Percentiles rank a stretch among this genome's conserved stretches.
Evolutionary conservation across 1,284 basidiomycete species (phyloP).

Genomic region (Coriolopsis trogii): DNA sequence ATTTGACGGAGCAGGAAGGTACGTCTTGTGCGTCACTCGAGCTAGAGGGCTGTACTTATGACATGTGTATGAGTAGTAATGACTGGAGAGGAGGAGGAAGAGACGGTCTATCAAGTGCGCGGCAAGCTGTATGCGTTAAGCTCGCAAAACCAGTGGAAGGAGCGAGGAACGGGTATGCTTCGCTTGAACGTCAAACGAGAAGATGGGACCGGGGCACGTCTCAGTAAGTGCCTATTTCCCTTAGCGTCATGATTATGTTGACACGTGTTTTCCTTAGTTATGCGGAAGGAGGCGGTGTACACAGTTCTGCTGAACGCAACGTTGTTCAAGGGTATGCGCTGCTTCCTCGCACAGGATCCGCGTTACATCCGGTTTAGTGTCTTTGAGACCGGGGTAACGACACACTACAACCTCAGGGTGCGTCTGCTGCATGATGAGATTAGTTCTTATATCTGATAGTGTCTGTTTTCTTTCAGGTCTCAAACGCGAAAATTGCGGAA

Average conservation of each 20-base stretch:
- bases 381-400: slow-evolving; percentile 65
- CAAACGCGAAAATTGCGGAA: slow-evolving; percentile 37
- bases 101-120: slow-evolving; percentile 82
- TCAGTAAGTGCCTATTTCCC: slow-evolving; percentile 52
- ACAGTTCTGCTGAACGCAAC: slow-evolving; percentile 84
- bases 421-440: slow-evolving; percentile 29
- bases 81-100: slow-evolving; percentile 93
- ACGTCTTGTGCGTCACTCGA: slow-evolving; percentile 37
- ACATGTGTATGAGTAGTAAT: too few relatives aligned
- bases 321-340: slow-evolving; percentile 87
- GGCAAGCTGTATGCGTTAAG: slow-evolving; percentile 84
- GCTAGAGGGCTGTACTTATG: too few relatives aligned
- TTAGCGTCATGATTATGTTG: background rate
- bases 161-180: slow-evolving; percentile 83
- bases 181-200: slow-evolving; percentile 77
- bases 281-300: slow-evolving; percentile 94
- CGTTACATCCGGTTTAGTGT: slow-evolving; percentile 80
- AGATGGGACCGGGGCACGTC: slow-evolving; percentile 73
- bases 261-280: slow-evolving; percentile 64
- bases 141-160: slow-evolving; percentile 78
- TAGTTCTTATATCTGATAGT: background rate
- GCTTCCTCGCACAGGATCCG: slow-evolving; percentile 76
- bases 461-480: slow-evolving; percentile 28
- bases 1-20: slow-evolving; percentile 76
- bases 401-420: slow-evolving; percentile 81